Base-by-base conservation (phyloP, 768 basidiomycete genomes). In the Panaeolus cyanescens region DNA sequence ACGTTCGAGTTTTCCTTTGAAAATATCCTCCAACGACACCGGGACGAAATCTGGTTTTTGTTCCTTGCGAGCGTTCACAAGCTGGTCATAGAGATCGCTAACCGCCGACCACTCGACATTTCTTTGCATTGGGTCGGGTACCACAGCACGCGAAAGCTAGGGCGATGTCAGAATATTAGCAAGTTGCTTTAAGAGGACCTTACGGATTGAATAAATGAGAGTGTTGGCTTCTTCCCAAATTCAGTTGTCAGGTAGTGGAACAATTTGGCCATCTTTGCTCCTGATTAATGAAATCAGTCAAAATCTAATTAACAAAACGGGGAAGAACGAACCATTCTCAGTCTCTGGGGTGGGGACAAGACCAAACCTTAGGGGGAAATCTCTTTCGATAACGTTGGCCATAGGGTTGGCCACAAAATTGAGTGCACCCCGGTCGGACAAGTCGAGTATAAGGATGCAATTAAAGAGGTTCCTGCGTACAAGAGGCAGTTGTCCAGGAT, bases 401-500 rank as follows among this genome's bases (percentile, higher is more conserved):
- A 97, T 80, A 0, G 89, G 74, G 1, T 82, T 83, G 2, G 80
- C 77, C 54, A 98, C 77, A 68, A 93, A 86, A 9, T 84, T 78
- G 7, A 95, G 66, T 36, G 82, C 83, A 4, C 78, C 73, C 0
- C 81, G 75, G 39, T 85, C 82, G 7, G 93, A 88, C 0, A 99
- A 80, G 71, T 99, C 96, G 32, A 96, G 77, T 3, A 88, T 82
- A 4, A 96, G 80, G 55, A 99, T 79, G 64, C 92, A 76, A 68
- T 99, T 98, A 79, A 88, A 90, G 39, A 97, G 65, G 70, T 99
- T 99, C 54, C 82, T 80, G 56, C 82, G 85, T 68, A 95, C 68
- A n/a, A 73, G 82, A 30, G 87, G 90, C 70, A 96, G 84, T 70
- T 89, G 86, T 4, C 95, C 93, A 5, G 92, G 91, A 67, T 89